These are phyloP conservation scores for Apiospora kogelbergensis DNA, from an alignment of 2,329 filamentous ascomycete genomes.

Conservation along the genomic window DNA sequence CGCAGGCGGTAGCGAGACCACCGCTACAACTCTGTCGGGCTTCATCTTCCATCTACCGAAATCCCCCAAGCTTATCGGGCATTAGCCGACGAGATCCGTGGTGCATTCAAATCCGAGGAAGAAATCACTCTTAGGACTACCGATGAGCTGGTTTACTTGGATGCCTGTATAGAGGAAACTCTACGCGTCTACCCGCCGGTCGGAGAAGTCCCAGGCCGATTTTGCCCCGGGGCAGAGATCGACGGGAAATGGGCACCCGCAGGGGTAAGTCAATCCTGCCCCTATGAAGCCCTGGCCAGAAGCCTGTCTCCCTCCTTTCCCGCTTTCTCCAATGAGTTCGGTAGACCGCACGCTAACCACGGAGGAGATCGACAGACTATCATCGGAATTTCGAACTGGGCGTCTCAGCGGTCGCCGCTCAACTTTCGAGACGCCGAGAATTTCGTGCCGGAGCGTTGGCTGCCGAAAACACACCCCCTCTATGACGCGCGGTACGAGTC, in stretches of 20 bases:
- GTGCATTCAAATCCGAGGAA: slow-evolving; percentile 27
- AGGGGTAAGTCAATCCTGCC: background rate
- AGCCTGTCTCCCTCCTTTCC: background rate
- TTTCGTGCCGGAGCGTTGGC: slow-evolving; percentile 20
- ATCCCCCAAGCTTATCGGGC: slow-evolving; percentile 23
- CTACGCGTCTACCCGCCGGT: slow-evolving; percentile 36
- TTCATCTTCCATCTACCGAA: slow-evolving; percentile 34
- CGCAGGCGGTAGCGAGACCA: slow-evolving; percentile 45
- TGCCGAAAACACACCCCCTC: slow-evolving; percentile 16
- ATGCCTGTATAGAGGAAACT: slow-evolving; percentile 37
- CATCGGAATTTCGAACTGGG: slow-evolving; percentile 43
- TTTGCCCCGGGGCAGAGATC: background rate
- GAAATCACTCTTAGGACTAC: slow-evolving; percentile 33
- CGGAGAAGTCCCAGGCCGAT: background rate
- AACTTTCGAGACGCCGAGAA: slow-evolving; percentile 32
- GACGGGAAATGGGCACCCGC: background rate
- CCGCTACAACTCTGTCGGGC: slow-evolving; percentile 38
- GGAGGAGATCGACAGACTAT: slow-evolving; percentile 28
- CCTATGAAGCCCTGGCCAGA: too few species aligned
- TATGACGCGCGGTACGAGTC: slow-evolving; percentile 14
- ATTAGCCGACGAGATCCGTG: slow-evolving; percentile 34
- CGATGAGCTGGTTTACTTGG: slow-evolving; percentile 31
- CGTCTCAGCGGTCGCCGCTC: slow-evolving; percentile 31
- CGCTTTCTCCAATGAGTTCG: too few species aligned
- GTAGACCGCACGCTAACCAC: too few species aligned